A percentile compares a stretch with the other conserved stretches of the same genome.
Conservation (phyloP, 441 rosid genomes). For the Capsella rubella region DNA sequence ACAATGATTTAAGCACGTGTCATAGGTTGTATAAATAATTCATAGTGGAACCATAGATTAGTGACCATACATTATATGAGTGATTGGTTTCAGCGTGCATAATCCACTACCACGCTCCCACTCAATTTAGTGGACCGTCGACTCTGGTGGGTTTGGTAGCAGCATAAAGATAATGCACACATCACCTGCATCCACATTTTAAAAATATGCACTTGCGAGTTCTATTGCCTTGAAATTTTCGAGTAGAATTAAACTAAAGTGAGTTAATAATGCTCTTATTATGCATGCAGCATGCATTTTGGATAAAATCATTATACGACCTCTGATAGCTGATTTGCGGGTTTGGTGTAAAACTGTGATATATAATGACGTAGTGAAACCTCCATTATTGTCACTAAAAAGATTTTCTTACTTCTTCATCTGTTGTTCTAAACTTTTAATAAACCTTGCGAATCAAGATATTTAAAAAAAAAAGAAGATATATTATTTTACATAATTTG, state of each 20-base stretch:
- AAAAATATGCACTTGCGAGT: conserved; percentile 1
- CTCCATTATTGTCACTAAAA: neutral
- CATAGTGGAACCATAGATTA: conserved; percentile 29
- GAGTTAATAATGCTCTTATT: neutral
- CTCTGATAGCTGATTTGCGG: neutral
- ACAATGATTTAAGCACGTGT: conserved; percentile 38
- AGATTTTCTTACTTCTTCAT: neutral
- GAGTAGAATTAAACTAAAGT: neutral
- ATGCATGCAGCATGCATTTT: neutral
- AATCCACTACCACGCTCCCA: conserved; percentile 35
- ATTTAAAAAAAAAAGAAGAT: neutral
- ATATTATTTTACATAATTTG: neutral
- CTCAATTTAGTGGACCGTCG: conserved; percentile 37
- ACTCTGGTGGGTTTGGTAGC: conserved; percentile 38
- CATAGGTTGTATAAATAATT: conserved; percentile 6
- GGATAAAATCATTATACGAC: neutral
- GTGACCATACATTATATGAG: conserved; percentile 23
- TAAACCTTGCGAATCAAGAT: neutral
- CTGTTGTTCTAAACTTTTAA: neutral
- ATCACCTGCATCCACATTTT: conserved; percentile 10
- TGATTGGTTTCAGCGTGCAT: conserved; percentile 25
- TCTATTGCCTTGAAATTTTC: neutral
- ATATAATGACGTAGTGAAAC: neutral
- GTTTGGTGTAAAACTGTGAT: neutral
- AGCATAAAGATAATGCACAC: conserved; percentile 30